These are phyloP conservation scores for Aspergillus luchuensis DNA, from an alignment of 2,329 filamentous ascomycete genomes.

Conservation along the genomic window DNA sequence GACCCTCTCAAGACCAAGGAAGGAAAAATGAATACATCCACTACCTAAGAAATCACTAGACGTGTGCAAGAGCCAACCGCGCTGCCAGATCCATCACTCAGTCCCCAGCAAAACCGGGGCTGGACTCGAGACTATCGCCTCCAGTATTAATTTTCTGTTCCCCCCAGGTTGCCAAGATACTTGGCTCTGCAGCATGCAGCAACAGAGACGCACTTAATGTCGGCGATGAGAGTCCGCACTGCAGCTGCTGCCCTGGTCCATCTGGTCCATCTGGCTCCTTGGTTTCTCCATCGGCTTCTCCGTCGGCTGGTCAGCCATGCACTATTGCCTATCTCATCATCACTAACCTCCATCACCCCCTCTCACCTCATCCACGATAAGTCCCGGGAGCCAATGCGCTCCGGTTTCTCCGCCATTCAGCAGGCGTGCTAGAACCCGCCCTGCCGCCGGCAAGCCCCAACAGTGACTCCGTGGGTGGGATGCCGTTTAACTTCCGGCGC, in stretches of 20 bases:
- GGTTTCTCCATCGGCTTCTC: not conserved
- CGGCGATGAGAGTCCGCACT: conserved; percentile 9
- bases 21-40: no score
- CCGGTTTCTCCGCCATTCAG: conserved; percentile 10
- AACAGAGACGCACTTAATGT: conserved; percentile 5
- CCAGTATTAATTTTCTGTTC: not conserved
- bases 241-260: not conserved
- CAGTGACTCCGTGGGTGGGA: not conserved
- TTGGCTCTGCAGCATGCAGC: conserved; percentile 7
- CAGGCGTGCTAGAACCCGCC: not conserved
- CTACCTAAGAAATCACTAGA: no score
- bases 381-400: not conserved
- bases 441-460: not conserved
- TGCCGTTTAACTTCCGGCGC: conserved; percentile 9
- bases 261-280: not conserved
- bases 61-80: no score
- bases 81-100: no score
- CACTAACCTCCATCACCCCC: not conserved
- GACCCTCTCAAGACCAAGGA: no score
- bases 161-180: conserved; percentile 6
- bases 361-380: conserved; percentile 1
- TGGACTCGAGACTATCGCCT: not conserved
- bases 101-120: not conserved
- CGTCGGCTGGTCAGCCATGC: not conserved
- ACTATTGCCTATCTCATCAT: not conserved